phyloP scores from a whole-genome alignment of 139 green algal genomes.

The Nannochloris sp. region DNA sequence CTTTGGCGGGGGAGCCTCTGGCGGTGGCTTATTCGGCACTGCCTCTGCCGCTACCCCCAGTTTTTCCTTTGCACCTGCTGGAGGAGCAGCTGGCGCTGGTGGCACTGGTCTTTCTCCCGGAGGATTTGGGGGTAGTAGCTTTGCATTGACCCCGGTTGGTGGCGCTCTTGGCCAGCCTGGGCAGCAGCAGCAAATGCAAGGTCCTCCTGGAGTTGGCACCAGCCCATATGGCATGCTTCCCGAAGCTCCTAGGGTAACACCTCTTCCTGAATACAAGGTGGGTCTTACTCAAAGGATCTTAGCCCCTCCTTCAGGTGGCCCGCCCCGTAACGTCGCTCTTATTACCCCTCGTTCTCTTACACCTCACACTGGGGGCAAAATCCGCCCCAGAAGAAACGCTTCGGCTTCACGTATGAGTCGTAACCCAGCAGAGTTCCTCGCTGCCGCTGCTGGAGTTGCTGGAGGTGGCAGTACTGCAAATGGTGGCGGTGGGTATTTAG shows the following conservation, averaged over 20 bases:
- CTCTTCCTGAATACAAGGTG: slow-evolving; percentile 29
- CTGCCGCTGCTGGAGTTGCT: neutral
- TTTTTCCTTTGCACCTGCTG: slow-evolving; percentile 6
- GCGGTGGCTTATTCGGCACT: slow-evolving; percentile 9
- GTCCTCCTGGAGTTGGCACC: slow-evolving; percentile 3
- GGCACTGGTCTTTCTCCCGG: neutral
- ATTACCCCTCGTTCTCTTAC: slow-evolving; percentile 54
- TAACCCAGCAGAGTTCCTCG: slow-evolving; percentile 19
- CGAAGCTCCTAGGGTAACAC: slow-evolving; percentile 21
- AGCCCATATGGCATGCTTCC: slow-evolving; percentile 41
- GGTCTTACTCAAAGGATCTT: slow-evolving; percentile 56
- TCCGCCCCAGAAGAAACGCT: slow-evolving; percentile 23
- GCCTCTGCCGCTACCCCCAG: neutral
- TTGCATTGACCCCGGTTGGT: neutral
- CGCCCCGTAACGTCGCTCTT: slow-evolving; percentile 17
- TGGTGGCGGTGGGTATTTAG: neutral
- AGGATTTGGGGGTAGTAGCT: slow-evolving; percentile 8
- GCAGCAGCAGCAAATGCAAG: slow-evolving; percentile 31
- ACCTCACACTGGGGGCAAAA: slow-evolving; percentile 38
- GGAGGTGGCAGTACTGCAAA: neutral
- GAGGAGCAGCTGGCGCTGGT: neutral
- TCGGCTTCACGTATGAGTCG: slow-evolving; percentile 17
- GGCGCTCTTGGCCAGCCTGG: slow-evolving; percentile 21
- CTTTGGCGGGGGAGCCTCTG: slow-evolving; percentile 12
- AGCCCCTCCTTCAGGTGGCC: slow-evolving; percentile 11